phyloP scores from a whole-genome alignment of 306 rosid species.

The Acacia confusa region DNA sequence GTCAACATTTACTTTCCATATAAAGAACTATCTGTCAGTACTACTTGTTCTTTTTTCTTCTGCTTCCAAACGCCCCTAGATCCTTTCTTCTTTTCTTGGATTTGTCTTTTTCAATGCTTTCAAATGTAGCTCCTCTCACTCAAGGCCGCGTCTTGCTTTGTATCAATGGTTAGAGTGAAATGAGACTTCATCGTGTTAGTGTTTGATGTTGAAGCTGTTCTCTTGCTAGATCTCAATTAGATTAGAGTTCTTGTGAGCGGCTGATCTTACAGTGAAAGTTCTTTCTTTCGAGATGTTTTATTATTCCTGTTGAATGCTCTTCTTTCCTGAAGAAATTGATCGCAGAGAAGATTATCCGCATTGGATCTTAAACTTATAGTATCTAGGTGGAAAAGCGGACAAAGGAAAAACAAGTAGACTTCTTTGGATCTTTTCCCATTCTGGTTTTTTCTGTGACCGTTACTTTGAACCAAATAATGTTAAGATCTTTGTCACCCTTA shows the following conservation, averaged over 20 bases:
- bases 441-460: background rate
- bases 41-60: conserved; percentile 19
- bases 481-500: conserved; percentile 12
- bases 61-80: background rate
- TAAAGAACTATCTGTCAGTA: background rate
- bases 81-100: background rate
- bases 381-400: background rate
- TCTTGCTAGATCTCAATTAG: conserved; percentile 30
- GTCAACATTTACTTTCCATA: background rate
- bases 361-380: conserved; percentile 28
- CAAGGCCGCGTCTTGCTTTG: background rate
- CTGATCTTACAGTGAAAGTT: background rate
- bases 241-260: background rate
- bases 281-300: background rate
- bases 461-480: background rate
- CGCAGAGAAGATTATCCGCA: background rate
- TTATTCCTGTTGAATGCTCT: background rate
- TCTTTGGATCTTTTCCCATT: background rate
- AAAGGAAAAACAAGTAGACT: background rate
- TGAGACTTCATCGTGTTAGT: conserved; percentile 8
- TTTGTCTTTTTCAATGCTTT: background rate
- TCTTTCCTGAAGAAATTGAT: conserved; percentile 9
- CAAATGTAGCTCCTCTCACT: conserved; percentile 29
- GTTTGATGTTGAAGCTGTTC: conserved; percentile 26
- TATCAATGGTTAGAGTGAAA: background rate